A percentile compares a stretch with the other conserved stretches of the same genome.
These are phyloP conservation scores for Beauveria sp. DNA, from an alignment of 2,329 filamentous ascomycete species.

Conservation along the genomic window DNA sequence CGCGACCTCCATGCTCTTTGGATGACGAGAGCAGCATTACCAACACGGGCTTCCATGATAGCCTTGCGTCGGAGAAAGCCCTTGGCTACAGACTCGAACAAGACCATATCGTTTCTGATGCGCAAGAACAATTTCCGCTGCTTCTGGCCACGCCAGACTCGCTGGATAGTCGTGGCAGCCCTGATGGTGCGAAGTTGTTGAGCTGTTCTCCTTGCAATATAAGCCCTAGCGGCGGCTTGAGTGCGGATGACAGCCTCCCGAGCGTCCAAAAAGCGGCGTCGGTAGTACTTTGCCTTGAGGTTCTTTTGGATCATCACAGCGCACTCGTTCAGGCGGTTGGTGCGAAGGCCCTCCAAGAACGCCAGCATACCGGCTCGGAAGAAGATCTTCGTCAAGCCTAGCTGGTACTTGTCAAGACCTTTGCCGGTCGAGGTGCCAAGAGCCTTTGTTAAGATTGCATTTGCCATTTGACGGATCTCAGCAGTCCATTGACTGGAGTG, in stretches of 20 bases:
- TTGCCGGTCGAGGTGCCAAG: constrained; percentile 69
- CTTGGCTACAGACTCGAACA: constrained; percentile 85
- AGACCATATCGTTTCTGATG: constrained; percentile 75
- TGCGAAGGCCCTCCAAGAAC: constrained; percentile 90
- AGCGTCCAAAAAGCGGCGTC: constrained; percentile 81
- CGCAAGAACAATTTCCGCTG: constrained; percentile 72
- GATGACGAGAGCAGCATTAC: constrained; percentile 84
- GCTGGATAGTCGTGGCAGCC: constrained; percentile 89
- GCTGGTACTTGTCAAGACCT: constrained; percentile 87
- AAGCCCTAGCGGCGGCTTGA: constrained; percentile 71
- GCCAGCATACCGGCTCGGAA: constrained; percentile 99
- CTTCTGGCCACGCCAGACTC: constrained; percentile 89
- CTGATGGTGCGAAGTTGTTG: constrained; percentile 76
- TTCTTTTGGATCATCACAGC: constrained; percentile 99
- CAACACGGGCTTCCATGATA: constrained; percentile 88
- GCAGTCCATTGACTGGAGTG: constrained; percentile 85
- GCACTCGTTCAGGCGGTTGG: constrained; percentile 81
- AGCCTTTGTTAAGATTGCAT: constrained; percentile 82
- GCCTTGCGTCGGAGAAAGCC: constrained; percentile 84
- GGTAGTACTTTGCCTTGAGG: constrained; percentile 88
- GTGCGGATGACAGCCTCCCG: constrained; percentile 71
- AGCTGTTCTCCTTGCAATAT: constrained; percentile 67
- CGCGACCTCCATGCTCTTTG: constrained; percentile 85
- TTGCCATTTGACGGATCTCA: constrained; percentile 89
- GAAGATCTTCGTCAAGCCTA: constrained; percentile 97